phyloP scores from a whole-genome alignment of 768 basidiomycete species.

The Mrakia gelida region DNA sequence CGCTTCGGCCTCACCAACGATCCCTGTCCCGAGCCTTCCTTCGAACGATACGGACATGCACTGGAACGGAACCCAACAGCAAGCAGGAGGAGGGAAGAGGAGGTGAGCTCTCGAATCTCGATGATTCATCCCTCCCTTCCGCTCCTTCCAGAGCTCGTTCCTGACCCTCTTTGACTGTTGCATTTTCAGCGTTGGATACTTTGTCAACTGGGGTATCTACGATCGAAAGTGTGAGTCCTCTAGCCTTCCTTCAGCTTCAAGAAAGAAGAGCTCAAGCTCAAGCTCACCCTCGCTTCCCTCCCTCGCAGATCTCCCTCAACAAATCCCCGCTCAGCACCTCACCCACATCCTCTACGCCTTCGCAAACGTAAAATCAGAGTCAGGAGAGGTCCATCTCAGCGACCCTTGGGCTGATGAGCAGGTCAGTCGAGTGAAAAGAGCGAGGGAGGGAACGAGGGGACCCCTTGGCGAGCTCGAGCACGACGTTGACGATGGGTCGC shows the following conservation, averaged over 20 bases:
- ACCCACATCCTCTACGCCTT: constrained; percentile 64
- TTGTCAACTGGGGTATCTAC: constrained; percentile 68
- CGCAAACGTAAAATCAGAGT: constrained; percentile 75
- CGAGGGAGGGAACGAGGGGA: too few relatives aligned
- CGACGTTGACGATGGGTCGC: too few relatives aligned
- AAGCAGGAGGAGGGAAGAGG: constrained; percentile 9
- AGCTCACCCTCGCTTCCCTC: not conserved
- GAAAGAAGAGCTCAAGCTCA: not conserved
- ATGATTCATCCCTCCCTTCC: not conserved
- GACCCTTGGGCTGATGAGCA: constrained; percentile 92
- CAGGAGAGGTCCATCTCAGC: constrained; percentile 81
- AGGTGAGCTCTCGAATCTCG: constrained; percentile 7
- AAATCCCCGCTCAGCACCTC: constrained; percentile 75
- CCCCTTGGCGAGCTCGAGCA: too few relatives aligned
- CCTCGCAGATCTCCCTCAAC: constrained; percentile 58
- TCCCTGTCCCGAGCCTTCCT: not conserved
- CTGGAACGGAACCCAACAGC: not conserved
- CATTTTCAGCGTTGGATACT: constrained; percentile 13
- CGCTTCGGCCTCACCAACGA: too few relatives aligned
- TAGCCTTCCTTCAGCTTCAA: not conserved
- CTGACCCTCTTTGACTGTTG: not conserved
- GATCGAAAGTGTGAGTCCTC: constrained; percentile 62
- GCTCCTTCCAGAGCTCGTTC: not conserved
- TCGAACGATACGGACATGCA: not conserved
- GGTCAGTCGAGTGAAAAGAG: constrained; percentile 31